Percentiles rank a stretch among this genome's conserved stretches.
phyloP scores from a whole-genome alignment of 345 rosid species.

The Eucalyptus regnans region DNA sequence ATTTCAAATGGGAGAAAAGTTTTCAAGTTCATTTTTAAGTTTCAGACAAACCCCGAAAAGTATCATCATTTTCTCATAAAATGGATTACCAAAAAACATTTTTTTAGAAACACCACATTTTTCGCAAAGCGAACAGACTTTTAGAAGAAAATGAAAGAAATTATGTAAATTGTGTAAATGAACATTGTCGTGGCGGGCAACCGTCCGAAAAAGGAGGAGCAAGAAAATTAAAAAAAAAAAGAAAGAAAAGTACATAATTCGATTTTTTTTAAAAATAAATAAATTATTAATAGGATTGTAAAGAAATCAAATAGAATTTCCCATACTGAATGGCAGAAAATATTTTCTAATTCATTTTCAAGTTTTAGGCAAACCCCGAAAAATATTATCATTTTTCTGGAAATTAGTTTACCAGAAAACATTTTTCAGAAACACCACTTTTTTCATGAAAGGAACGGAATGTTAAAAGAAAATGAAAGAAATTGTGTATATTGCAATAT shows the following conservation, averaged over 20 bases:
- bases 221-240: too few species aligned
- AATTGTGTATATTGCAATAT: too few species aligned
- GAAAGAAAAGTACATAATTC: too few species aligned
- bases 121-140: too few species aligned
- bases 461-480: accelerated
- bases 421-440: accelerated
- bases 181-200: too few species aligned
- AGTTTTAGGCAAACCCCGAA: accelerated
- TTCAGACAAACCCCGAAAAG: accelerated
- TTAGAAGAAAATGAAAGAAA: too few species aligned
- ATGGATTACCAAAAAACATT: accelerated
- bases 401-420: accelerated
- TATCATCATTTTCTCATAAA: accelerated
- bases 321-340: accelerated
- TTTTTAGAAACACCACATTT: accelerated
- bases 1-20: accelerated
- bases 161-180: too few species aligned
- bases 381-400: accelerated
- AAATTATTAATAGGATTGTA: too few species aligned
- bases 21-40: too few species aligned
- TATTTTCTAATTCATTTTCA: accelerated
- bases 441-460: accelerated
- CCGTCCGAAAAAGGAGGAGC: too few species aligned
- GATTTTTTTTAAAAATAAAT: too few species aligned
- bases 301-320: too few species aligned